phyloP scores from a whole-genome alignment of 2,329 filamentous ascomycete species.

The Talaromyces funiculosus region DNA sequence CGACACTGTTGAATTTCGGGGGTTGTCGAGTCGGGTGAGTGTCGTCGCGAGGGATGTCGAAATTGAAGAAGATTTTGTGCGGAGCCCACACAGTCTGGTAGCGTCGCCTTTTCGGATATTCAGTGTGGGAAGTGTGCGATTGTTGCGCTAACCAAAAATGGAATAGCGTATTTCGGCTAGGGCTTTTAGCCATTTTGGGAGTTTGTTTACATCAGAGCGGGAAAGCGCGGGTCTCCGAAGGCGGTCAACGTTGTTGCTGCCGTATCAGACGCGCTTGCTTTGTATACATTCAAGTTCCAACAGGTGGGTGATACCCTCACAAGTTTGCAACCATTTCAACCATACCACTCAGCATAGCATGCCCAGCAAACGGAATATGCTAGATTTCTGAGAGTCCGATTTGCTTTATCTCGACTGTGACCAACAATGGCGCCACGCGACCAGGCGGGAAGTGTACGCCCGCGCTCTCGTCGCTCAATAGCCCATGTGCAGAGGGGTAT shows the following conservation, averaged over 20 bases:
- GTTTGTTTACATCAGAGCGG: slow-evolving; percentile 36
- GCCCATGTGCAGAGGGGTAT: slow-evolving; percentile 50
- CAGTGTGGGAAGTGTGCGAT: slow-evolving; percentile 34
- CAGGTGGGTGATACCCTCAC: background rate
- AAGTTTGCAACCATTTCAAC: background rate
- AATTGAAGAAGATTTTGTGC: slow-evolving; percentile 36
- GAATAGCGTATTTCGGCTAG: slow-evolving; percentile 35
- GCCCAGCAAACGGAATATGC: background rate
- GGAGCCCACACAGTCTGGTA: slow-evolving; percentile 21
- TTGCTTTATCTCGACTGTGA: background rate
- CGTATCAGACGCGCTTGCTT: background rate
- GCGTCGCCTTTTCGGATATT: slow-evolving; percentile 25
- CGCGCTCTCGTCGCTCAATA: slow-evolving; percentile 63
- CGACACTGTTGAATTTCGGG: slow-evolving; percentile 28
- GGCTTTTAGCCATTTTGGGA: slow-evolving; percentile 25
- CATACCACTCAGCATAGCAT: background rate
- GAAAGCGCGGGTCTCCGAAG: slow-evolving; percentile 8
- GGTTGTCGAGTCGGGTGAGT: slow-evolving; percentile 21
- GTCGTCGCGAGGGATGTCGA: slow-evolving; percentile 28
- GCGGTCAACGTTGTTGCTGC: background rate
- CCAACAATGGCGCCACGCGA: slow-evolving; percentile 32
- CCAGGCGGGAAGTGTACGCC: slow-evolving; percentile 28
- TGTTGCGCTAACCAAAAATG: slow-evolving; percentile 26
- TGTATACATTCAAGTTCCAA: slow-evolving; percentile 1
- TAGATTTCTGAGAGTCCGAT: background rate